phyloP scores from a whole-genome alignment of 345 rosid genomes.

The Pugionium dolabratum region DNA sequence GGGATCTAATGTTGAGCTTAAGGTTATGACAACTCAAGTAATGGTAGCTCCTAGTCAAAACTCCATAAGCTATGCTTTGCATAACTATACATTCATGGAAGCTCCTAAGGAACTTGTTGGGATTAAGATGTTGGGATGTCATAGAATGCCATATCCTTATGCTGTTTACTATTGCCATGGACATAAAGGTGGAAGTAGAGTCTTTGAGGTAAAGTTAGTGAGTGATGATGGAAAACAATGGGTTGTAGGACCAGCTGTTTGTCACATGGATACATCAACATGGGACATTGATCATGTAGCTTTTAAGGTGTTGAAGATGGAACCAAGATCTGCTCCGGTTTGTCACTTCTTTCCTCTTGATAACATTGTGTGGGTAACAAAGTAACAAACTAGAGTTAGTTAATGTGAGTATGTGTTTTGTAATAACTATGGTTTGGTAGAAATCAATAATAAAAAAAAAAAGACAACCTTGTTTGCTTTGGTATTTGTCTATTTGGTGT shows the following conservation, averaged over 20 bases:
- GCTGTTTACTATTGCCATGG: constrained; percentile 71
- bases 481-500: constrained; percentile 23
- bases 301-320: constrained; percentile 53
- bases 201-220: constrained; percentile 47
- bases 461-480: constrained; percentile 16
- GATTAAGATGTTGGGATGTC: constrained; percentile 54
- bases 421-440: constrained; percentile 26
- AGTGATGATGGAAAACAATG: constrained; percentile 52
- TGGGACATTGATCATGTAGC: constrained; percentile 66
- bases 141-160: constrained; percentile 66
- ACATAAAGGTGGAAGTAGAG: constrained; percentile 44
- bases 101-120: constrained; percentile 42
- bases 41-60: constrained; percentile 2
- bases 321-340: constrained; percentile 62
- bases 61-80: constrained; percentile 33
- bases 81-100: constrained; percentile 51
- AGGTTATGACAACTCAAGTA: constrained; percentile 48
- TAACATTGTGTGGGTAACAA: constrained; percentile 60
- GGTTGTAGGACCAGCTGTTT: constrained; percentile 55
- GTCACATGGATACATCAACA: constrained; percentile 80
- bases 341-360: constrained; percentile 73
- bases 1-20: constrained; percentile 42
- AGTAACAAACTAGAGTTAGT: constrained; percentile 9
- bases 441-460: neutral
- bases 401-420: constrained; percentile 19